These are phyloP conservation scores for Cladosporium sp. DNA, from an alignment of 2,329 filamentous ascomycete genomes.

Conservation along the genomic window DNA sequence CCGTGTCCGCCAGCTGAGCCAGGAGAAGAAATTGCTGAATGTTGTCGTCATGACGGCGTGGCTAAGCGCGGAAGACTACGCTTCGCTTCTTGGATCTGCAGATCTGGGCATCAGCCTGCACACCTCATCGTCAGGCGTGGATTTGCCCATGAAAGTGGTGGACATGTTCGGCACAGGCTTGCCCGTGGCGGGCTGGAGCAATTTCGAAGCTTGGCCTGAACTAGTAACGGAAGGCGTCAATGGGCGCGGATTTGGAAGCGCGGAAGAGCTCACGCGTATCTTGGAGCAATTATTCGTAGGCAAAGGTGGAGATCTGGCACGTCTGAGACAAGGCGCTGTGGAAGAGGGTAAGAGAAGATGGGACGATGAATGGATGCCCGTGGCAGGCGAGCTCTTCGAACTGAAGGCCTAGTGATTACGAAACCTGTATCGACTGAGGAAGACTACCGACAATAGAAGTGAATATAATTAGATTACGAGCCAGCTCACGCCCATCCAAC, in stretches of 20 bases:
- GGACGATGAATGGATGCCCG: conserved; percentile 89
- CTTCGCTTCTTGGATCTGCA: conserved; percentile 75
- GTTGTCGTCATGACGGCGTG: conserved; percentile 79
- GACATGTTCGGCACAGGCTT: conserved; percentile 97
- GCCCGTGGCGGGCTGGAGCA: conserved; percentile 82
- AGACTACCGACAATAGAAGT: not conserved
- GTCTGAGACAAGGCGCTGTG: conserved; percentile 73
- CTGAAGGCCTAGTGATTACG: not conserved
- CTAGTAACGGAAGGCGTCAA: conserved; percentile 86
- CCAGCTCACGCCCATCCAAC: conserved; percentile 42
- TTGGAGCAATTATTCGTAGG: conserved; percentile 64
- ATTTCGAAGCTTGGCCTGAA: conserved; percentile 86
- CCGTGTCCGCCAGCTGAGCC: conserved; percentile 62
- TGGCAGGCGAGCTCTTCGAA: conserved; percentile 69
- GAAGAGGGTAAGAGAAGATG: conserved; percentile 74
- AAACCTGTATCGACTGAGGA: not conserved
- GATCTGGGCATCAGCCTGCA: conserved; percentile 91
- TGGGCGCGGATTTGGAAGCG: conserved; percentile 77
- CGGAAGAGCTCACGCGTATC: conserved; percentile 63
- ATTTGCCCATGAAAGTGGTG: conserved; percentile 98
- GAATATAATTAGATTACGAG: conserved; percentile 33
- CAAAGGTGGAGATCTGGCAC: conserved; percentile 60
- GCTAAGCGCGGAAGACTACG: conserved; percentile 82
- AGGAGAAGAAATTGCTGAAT: conserved; percentile 63
- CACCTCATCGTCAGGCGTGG: conserved; percentile 89